These are phyloP conservation scores for Papiliotrema nemorosa DNA, from an alignment of 1,284 basidiomycete genomes.

Conservation along the genomic window DNA sequence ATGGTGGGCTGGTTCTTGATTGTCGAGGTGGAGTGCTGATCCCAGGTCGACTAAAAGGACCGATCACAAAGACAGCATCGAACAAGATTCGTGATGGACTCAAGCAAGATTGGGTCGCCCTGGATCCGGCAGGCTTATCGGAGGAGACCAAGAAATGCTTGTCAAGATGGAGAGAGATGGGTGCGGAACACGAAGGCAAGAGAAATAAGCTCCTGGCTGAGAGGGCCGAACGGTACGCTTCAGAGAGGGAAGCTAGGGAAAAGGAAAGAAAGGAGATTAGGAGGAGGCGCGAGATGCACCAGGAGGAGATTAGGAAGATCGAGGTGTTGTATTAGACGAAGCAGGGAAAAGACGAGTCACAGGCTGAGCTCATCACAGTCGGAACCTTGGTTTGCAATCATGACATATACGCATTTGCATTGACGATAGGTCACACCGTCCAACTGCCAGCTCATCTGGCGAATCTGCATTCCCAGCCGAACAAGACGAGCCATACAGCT, in stretches of 20 bases:
- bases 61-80: conserved; percentile 9
- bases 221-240: background rate
- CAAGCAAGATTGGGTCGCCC: conserved; percentile 15
- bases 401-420: no score
- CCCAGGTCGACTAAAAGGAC: conserved; percentile 6
- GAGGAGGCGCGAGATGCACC: background rate
- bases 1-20: conserved; percentile 21
- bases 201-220: background rate
- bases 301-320: background rate
- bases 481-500: no score
- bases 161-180: conserved; percentile 2
- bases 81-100: conserved; percentile 17
- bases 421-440: no score
- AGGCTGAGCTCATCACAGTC: no score
- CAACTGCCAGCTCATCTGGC: no score
- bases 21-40: background rate
- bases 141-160: conserved; percentile 2
- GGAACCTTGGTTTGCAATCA: no score
- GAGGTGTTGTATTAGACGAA: conserved; percentile 7
- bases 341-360: no score
- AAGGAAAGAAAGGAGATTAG: background rate
- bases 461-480: no score
- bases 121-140: conserved; percentile 10
- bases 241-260: background rate
- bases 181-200: background rate